Evolutionary conservation across 169 alveolate genomes (phyloP).

Genomic region (Eimeria tenella): DNA sequence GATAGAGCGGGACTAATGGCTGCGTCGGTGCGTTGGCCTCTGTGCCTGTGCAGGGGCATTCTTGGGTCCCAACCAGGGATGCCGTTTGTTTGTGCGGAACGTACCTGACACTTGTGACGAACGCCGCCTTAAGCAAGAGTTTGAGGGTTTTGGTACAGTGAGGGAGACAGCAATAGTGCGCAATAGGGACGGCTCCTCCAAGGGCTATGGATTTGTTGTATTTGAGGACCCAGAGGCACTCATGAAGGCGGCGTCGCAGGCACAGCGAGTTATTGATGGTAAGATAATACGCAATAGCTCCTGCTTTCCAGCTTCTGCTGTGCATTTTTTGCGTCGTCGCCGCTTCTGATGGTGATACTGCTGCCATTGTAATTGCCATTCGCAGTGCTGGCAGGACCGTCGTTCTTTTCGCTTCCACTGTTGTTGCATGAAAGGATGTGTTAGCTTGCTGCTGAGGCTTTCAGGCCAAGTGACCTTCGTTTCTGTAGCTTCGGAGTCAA

Average conservation of each 20-base stretch:
- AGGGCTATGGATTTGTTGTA: conserved; percentile 90
- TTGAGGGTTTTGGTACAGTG: conserved; percentile 65
- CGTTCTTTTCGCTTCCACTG: not conserved
- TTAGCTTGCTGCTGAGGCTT: not conserved
- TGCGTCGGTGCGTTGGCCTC: no score
- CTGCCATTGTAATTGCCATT: not conserved
- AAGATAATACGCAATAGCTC: not conserved
- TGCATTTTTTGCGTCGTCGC: not conserved
- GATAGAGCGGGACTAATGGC: no score
- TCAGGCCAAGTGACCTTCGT: conserved; percentile 75
- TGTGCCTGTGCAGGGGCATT: conserved; percentile 25
- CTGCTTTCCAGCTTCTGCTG: not conserved
- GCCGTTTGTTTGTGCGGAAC: conserved; percentile 74
- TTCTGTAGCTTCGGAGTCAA: conserved; percentile 71
- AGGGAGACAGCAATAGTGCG: conserved; percentile 85
- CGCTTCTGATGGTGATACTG: not conserved
- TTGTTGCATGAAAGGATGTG: not conserved
- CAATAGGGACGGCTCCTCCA: conserved; percentile 87
- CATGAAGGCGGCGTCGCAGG: conserved; percentile 70
- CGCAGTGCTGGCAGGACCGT: not conserved
- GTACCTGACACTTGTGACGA: conserved; percentile 74
- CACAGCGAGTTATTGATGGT: conserved; percentile 74
- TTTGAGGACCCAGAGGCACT: conserved; percentile 84
- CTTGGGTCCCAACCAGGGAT: conserved; percentile 53
- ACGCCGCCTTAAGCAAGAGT: conserved; percentile 59